Base-by-base conservation (phyloP, 768 basidiomycete genomes). In the Mycena latifolia region DNA sequence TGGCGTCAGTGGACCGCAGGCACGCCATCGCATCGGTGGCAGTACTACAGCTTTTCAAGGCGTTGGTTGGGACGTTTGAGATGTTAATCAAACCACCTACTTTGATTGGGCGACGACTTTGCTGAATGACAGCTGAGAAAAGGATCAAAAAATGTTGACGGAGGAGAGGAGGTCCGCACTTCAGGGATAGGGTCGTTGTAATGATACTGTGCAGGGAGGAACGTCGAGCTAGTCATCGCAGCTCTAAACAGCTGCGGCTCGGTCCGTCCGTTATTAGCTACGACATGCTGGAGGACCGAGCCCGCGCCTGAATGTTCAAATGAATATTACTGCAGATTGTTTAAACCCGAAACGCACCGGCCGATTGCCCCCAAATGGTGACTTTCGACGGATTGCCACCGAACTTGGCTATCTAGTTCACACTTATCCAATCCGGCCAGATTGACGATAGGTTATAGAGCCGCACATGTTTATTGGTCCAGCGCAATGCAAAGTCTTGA, bases 231-330 rank as follows among this genome's bases (percentile, higher is more conserved):
- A 0, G 76, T 67, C 2, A 80, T 80, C 2, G 69, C 77, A 20
- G 61, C 77, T 51, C 72, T 67, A 68, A 80, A 80, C 9, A 79
- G 66, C 5, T 74, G 75, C 0, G 78, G 79, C 22, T 73, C 60
- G 5, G 78, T 79, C 33, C 76, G 66, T 0, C 78, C 77, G 17
- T 67, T 69, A 22, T 78, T 53, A 2, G 79, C 78, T 4, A 79
- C 62, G 20, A 79, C 60, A 12, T 79, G 78, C 28, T 80, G 79
- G 4, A 80, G 55, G 17, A 79, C 77, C 18, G 78, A 79, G 9
- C 78, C 78, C 2, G 71, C 78, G 18, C 78, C 78, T 71, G 47
- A 15, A 20, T n/a, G n/a, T 47, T 35, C 45, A 1, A 22, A 6
- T 41, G 22, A 14, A 18, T 29, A 6, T 25, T 15, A 28, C 17